phyloP scores from a whole-genome alignment of 805 yeast species.

The Isabelozyma pseudorhagii region DNA sequence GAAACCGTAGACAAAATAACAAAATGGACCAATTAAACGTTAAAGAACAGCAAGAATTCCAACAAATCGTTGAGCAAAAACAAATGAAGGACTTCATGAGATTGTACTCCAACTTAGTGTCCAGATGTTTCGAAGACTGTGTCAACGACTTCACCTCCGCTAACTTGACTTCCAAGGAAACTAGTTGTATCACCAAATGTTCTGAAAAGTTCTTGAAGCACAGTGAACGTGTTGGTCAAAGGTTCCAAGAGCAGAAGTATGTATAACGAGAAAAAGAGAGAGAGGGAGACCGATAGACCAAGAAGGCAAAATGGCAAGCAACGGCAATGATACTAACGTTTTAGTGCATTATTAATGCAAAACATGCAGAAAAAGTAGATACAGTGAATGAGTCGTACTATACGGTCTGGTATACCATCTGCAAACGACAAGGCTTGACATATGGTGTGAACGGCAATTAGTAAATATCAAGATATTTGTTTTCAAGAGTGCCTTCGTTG shows the following conservation, averaged over 20 bases:
- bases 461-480: no score
- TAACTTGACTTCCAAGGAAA: conserved; percentile 80
- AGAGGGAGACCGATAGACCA: not conserved
- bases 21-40: conserved; percentile 90
- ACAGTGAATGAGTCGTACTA: not conserved
- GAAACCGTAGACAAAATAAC: conserved; percentile 9
- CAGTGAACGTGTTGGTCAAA: conserved; percentile 95
- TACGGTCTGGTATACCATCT: not conserved
- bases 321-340: conserved; percentile 21
- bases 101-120: conserved; percentile 88
- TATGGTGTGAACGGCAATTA: no score
- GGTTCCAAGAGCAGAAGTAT: conserved; percentile 96
- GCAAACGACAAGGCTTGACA: not conserved
- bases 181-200: conserved; percentile 82
- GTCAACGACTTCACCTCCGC: conserved; percentile 97
- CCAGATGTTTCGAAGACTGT: conserved; percentile 96
- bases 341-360: conserved; percentile 65
- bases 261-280: conserved; percentile 10
- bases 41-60: conserved; percentile 96
- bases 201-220: conserved; percentile 97
- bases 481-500: no score
- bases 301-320: not conserved
- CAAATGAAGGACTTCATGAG: conserved; percentile 99
- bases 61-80: conserved; percentile 91
- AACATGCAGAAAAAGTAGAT: conserved; percentile 39